These are phyloP conservation scores for Anacardium occidentale DNA, from an alignment of 345 rosid genomes.

Conservation along the genomic window DNA sequence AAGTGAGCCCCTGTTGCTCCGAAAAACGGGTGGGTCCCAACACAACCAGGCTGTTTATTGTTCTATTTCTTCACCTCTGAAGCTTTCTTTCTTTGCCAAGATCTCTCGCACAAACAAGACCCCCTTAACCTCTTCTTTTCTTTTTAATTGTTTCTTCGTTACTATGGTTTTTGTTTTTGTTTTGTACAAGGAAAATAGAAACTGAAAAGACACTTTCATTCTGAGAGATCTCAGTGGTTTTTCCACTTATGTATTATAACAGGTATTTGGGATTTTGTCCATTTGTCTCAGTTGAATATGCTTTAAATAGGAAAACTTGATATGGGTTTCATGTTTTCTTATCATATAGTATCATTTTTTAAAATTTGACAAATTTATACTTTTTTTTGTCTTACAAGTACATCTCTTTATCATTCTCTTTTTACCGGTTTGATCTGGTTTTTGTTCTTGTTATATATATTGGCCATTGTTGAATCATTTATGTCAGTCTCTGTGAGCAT, in stretches of 20 bases:
- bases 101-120: slow-evolving; percentile 3
- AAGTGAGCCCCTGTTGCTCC: slow-evolving; percentile 12
- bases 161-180: neutral
- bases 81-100: slow-evolving; percentile 12
- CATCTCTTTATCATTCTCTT: neutral
- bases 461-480: neutral
- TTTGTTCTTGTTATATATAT: no score
- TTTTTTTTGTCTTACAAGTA: neutral
- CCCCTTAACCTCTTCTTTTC: neutral
- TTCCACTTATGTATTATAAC: neutral
- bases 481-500: neutral
- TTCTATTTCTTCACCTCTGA: slow-evolving; percentile 9
- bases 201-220: neutral
- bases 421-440: slow-evolving; percentile 1
- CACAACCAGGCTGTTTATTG: slow-evolving; percentile 12
- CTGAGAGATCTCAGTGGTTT: slow-evolving; percentile 11
- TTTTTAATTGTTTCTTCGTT: neutral
- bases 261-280: slow-evolving; percentile 15
- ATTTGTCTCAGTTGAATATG: slow-evolving; percentile 3
- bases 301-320: neutral
- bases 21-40: neutral
- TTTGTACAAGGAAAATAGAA: neutral
- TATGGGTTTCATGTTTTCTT: neutral
- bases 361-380: slow-evolving; percentile 6
- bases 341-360: neutral